Evolutionary conservation across 2,329 filamentous ascomycete genomes (phyloP).

Genomic region (Monilinia fructicola): DNA sequence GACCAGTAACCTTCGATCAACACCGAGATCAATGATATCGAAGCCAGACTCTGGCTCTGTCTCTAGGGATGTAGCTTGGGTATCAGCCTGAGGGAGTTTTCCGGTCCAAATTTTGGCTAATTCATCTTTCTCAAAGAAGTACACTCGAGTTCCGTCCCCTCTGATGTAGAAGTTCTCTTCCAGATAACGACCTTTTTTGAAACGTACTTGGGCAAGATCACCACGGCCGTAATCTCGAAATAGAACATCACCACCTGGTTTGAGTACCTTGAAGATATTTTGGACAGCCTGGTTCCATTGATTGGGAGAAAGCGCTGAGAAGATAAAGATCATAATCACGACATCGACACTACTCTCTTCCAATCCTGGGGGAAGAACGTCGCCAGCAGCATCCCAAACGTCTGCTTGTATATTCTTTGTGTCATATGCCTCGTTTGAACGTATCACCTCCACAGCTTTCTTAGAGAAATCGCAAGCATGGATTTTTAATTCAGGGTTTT

Average conservation of each 20-base stretch:
- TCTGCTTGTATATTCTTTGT: slow-evolving; percentile 75
- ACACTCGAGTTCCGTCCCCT: slow-evolving; percentile 92
- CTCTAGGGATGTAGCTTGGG: slow-evolving; percentile 23
- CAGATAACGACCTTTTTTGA: slow-evolving; percentile 92
- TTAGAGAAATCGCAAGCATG: slow-evolving; percentile 97
- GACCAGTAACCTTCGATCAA: slow-evolving; percentile 86
- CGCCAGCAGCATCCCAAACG: slow-evolving; percentile 85
- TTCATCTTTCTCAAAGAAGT: slow-evolving; percentile 92
- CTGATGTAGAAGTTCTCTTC: slow-evolving; percentile 97
- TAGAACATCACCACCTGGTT: slow-evolving; percentile 87
- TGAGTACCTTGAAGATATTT: slow-evolving; percentile 80
- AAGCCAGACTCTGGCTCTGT: slow-evolving; percentile 48
- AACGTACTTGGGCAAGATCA: slow-evolving; percentile 92
- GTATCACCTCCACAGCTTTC: slow-evolving; percentile 91
- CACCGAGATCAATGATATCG: slow-evolving; percentile 73
- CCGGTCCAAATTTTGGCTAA: slow-evolving; percentile 75
- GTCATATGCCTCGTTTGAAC: slow-evolving; percentile 74
- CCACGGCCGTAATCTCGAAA: slow-evolving; percentile 97
- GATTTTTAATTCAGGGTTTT: slow-evolving; percentile 77
- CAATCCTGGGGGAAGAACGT: slow-evolving; percentile 73
- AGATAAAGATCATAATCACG: slow-evolving; percentile 94
- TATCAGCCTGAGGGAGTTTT: slow-evolving; percentile 27
- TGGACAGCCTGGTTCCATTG: slow-evolving; percentile 82
- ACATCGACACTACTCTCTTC: slow-evolving; percentile 81
- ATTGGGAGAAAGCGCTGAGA: slow-evolving; percentile 80